Conservation (phyloP, 2,329 filamentous ascomycete species). For the Phoma herbarum region DNA sequence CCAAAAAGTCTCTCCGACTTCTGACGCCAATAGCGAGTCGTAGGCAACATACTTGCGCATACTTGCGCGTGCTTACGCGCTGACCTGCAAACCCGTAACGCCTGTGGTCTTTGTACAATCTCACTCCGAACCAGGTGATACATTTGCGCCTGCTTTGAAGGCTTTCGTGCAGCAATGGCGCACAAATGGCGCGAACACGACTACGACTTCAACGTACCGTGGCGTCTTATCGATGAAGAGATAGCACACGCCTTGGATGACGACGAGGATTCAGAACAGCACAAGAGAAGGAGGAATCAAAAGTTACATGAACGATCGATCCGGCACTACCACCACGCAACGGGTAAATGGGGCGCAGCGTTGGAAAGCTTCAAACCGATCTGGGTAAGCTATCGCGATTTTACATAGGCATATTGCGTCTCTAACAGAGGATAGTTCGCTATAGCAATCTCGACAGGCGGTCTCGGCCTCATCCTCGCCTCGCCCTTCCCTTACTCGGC, state of each 20-base stretch:
- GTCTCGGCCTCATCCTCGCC: conserved; percentile 15
- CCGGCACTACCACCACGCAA: conserved; percentile 16
- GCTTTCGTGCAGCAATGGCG: neutral
- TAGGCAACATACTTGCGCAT: neutral
- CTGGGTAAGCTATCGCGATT: conserved; percentile 1
- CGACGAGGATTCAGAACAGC: conserved; percentile 16
- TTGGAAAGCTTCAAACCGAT: conserved; percentile 18
- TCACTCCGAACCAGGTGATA: neutral
- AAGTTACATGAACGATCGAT: conserved; percentile 7
- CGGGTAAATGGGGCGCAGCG: conserved; percentile 15
- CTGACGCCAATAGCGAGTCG: conserved; percentile 12
- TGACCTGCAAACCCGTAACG: neutral
- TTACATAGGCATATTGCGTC: neutral
- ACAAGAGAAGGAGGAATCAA: conserved; percentile 14
- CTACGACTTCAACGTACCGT: conserved; percentile 17
- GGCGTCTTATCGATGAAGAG: conserved; percentile 8
- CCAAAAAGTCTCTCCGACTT: neutral
- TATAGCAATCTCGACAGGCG: conserved; percentile 13
- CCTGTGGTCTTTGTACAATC: neutral
- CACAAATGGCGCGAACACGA: conserved; percentile 17
- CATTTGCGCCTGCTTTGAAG: neutral
- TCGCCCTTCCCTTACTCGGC: conserved; percentile 15
- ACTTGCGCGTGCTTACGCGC: neutral
- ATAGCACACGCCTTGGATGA: conserved; percentile 2
- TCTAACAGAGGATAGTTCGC: conserved; percentile 4